Evolutionary conservation across 176 grass and related monocot genomes (phyloP), one percentile per base, ranked within the genome.

Genomic region (Bolboschoenus planiculmis): DNA sequence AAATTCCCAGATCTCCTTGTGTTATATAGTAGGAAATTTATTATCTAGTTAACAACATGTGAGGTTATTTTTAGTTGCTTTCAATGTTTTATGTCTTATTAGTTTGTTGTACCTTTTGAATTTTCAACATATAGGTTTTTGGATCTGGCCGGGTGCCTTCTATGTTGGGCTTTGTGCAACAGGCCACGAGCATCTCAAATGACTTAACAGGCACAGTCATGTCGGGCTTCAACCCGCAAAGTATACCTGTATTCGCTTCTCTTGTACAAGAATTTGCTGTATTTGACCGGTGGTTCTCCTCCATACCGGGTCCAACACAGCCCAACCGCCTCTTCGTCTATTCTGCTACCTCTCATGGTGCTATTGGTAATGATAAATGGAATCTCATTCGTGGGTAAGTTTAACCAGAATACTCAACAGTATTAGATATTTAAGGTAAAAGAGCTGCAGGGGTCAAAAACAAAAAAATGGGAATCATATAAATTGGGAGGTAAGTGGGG

Each of bases 211-310:
- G 53, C 64, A 83, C 78, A 23, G 95, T 97, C 2, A 97, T 97
- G 95, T 86, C 89, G 27, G 95, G 92, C 2, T 97, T 97, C 88
- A 90, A 72, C 34, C 95, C 95, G 0, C 65, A 89, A 74, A 88
- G 68, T 10, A 80, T 94, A 35, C 92, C 95, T 0, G 53, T 93
- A 53, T 97, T 94, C 86, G 84, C 90, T 20, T 81, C 88, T 16
- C 87, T 97, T 23, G 90, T 90, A 5, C 40, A 91, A 2, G 73
- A 87, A 58, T 97, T 97, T 85, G 92, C 92, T 18, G 92, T 97
- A 24, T 97, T 97, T 89, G 95, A 97, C 65, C 92, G 90, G 14
- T 97, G 95, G 95, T 97, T 97, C 92, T 94, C 95, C 48, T 97
- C 92, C 82, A 83, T 97, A 24, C 95, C 88, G 20, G 90, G 92